Evolutionary conservation across 768 basidiomycete species (phyloP), one percentile per base, ranked within the genome.

Genomic region (Suillus tomentosus): DNA sequence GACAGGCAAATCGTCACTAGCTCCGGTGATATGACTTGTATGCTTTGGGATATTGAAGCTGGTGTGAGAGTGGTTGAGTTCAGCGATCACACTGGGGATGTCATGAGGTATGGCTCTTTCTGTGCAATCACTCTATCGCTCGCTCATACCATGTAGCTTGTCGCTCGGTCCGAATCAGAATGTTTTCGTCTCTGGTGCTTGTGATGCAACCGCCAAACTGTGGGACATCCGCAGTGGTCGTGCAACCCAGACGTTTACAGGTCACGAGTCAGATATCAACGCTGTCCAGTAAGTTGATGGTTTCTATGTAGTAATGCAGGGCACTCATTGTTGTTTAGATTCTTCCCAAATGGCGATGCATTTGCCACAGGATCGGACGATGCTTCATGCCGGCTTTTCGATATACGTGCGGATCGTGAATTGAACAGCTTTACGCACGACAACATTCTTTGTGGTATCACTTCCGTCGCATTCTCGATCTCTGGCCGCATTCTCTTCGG

Each of bases 41-140:
- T 99, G 96, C 85, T 99, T 36, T 99, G 97, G 96, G 96, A 99
- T 78, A 94, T 99, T 65, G 96, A 99, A 78, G 94, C 95, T 31
- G 97, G 96, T 68, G 95, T 96, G 2, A 83, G 96, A 66, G 92
- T 96, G n/a, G 92, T 96, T 70, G 97, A 99, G 79, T 99, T 99
- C 78, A 97, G 93, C 73, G 96, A 99, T 78, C 96, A 99, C 75
- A 98, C 97, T 17, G 96, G 97, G 50, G 96, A 99, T 80, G 96
- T 99, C 65, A 99, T 99, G 96, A 98, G 95, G 96, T 96, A 72
- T 70, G 2, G 45, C 14, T 17, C 4, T 37, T 62, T 48, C 54
- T 24, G 37, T 14, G 59, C 4, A 62, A 10, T 61, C 50, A 51
- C 60, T 47, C 48, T 37, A 50, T 48, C 68, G 68, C 66, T 68